These are phyloP conservation scores for Orbilia ellipsospora DNA, from an alignment of 2,329 filamentous ascomycete species.

Conservation along the genomic window DNA sequence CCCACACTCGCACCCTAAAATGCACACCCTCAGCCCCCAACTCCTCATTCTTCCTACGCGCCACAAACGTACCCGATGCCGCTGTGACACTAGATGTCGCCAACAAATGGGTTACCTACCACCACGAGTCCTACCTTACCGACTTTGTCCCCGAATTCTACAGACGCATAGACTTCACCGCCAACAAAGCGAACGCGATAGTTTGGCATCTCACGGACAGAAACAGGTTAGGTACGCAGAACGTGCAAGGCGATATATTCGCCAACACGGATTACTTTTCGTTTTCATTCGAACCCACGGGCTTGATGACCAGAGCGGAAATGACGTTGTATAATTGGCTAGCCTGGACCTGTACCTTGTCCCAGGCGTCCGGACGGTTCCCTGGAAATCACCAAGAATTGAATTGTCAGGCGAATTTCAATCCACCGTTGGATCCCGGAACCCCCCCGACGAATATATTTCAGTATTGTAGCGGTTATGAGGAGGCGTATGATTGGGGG, in stretches of 20 bases:
- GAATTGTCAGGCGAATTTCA: background rate
- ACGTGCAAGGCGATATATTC: background rate
- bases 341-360: background rate
- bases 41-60: slow-evolving; percentile 39
- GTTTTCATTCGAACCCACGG: background rate
- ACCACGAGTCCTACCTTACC: background rate
- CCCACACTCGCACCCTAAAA: slow-evolving; percentile 41
- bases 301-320: slow-evolving; percentile 5
- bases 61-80: slow-evolving; percentile 15
- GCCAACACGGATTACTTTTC: slow-evolving; percentile 5
- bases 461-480: slow-evolving; percentile 8
- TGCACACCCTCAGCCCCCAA: slow-evolving; percentile 31
- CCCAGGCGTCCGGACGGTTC: slow-evolving; percentile 2
- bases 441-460: background rate
- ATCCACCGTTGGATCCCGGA: background rate
- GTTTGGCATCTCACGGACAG: slow-evolving; percentile 6
- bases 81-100: background rate
- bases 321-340: background rate
- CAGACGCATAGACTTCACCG: slow-evolving; percentile 1
- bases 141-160: background rate
- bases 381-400: background rate
- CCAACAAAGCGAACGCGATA: slow-evolving; percentile 1
- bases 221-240: slow-evolving; percentile 1
- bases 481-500: background rate
- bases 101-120: slow-evolving; percentile 4